Base-by-base conservation (phyloP, 2,329 filamentous ascomycete genomes). In the Ophioceras dolichostomum region DNA sequence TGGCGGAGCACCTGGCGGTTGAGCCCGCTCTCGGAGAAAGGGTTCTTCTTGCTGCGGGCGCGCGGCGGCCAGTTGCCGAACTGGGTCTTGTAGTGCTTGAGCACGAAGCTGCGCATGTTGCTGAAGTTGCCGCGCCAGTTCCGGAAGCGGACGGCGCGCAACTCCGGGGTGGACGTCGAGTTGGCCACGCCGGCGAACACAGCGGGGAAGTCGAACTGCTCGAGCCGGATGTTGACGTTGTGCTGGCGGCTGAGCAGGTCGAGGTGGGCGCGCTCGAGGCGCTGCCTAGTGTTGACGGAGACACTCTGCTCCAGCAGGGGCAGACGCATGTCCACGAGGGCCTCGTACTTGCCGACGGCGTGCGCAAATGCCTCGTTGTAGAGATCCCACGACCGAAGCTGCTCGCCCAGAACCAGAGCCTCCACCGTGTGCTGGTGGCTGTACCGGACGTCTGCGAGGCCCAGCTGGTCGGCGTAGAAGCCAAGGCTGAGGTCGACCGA, bases 341-440 rank as follows among this genome's bases (percentile, higher is more conserved):
- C 69, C 16, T 83, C 73, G 41, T 89, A 85, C 57, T 91, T 93
- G 35, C 89, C 91, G 9, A 84, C 86, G 1, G 80, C 86, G 56
- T 96, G 91, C 5, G 87, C 78, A 51, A 95, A 96, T 0, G 85
- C 86, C 57, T 95, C 87, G 41, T 84, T 85, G 59, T 94, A 96
- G 3, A 98, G 69, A 7, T 79, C 70, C 49, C 80, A 74, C 34
- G 75, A 94, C 40, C 79, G 79, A 77, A 96, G 83, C 27, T 75
- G 74, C 60, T 98, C 89, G 39, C 84, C 88, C 10, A 98, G 65
- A n/a, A 96, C 71, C 33, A 96, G 70, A 0, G 80, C 83, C 58
- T 96, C 86, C 18, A 96, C 68, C 0, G 84, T 94, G 67, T 91
- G 93, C 52, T 94, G 86, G 19, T 81, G 73, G 53, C 84, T 94